Conservation (phyloP, 176 grass and related monocot genomes). For the Avena sativa region DNA sequence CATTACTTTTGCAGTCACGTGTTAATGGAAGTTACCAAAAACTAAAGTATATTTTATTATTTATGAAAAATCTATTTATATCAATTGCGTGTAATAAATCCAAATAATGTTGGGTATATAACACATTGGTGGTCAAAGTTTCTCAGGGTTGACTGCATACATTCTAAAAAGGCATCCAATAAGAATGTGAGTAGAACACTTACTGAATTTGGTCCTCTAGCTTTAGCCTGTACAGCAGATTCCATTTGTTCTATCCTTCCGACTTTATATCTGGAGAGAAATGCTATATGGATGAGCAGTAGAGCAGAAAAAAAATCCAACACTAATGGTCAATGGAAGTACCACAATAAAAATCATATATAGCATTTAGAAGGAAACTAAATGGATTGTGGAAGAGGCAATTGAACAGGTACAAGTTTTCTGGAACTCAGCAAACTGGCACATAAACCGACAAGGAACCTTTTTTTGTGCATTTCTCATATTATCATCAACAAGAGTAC, state of each 20-base stretch:
- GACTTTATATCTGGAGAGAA: constrained; percentile 85
- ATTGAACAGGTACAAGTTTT: constrained; percentile 6
- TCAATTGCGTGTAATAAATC: not conserved
- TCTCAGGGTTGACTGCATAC: not conserved
- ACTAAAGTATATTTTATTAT: not conserved
- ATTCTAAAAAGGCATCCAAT: not conserved
- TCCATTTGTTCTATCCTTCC: constrained; percentile 98
- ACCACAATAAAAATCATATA: constrained; percentile 11
- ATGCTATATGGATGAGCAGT: constrained; percentile 35
- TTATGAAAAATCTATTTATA: not conserved
- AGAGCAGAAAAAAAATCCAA: constrained; percentile 29
- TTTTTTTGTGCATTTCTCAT: not conserved
- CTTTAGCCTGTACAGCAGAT: constrained; percentile 79
- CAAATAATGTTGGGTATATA: not conserved
- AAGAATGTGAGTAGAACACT: constrained; percentile 39
- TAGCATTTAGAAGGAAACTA: constrained; percentile 31
- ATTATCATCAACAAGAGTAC: constrained; percentile 23
- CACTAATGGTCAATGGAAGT: constrained; percentile 10
- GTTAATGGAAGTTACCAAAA: not conserved
- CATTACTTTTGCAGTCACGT: constrained; percentile 20
- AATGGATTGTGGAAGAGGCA: not conserved
- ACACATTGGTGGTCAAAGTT: constrained; percentile 10
- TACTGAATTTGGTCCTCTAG: constrained; percentile 83
- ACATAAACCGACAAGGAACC: constrained; percentile 10
- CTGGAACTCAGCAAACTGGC: not conserved